Conservation (phyloP, 2,329 filamentous ascomycete species). For the Boeremia lycopersici region DNA sequence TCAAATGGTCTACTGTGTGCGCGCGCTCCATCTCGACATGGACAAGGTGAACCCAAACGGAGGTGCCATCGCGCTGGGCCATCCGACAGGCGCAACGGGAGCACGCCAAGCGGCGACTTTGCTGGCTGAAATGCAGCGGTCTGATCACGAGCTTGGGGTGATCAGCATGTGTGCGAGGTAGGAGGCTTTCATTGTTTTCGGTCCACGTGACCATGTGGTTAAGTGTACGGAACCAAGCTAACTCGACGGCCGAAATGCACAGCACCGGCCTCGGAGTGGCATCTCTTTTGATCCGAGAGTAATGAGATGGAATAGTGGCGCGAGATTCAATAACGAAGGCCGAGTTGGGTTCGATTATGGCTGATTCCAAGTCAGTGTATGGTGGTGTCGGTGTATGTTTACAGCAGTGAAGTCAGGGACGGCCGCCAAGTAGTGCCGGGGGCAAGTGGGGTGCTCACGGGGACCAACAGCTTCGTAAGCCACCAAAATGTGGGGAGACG, state of each 20-base stretch:
- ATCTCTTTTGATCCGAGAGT: background rate
- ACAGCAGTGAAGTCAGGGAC: background rate
- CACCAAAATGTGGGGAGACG: background rate
- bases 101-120: constrained; percentile 83
- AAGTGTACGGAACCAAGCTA: background rate
- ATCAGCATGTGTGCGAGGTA: constrained; percentile 77
- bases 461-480: background rate
- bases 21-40: constrained; percentile 68
- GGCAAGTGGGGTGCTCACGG: background rate
- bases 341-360: background rate
- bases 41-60: constrained; percentile 81
- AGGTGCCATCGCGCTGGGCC: constrained; percentile 81
- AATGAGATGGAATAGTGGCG: background rate
- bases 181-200: background rate
- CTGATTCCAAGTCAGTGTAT: background rate
- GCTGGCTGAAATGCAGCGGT: constrained; percentile 69
- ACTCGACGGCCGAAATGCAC: background rate
- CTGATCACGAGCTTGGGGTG: constrained; percentile 77
- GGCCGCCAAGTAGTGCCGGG: no score
- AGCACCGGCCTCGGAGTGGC: background rate
- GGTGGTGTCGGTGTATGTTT: background rate
- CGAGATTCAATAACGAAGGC: background rate
- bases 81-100: constrained; percentile 78
- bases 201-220: background rate
- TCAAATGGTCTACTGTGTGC: constrained; percentile 91